Base-by-base conservation (phyloP, 148 eudicot genomes). In the Suaeda aralocaspica region DNA sequence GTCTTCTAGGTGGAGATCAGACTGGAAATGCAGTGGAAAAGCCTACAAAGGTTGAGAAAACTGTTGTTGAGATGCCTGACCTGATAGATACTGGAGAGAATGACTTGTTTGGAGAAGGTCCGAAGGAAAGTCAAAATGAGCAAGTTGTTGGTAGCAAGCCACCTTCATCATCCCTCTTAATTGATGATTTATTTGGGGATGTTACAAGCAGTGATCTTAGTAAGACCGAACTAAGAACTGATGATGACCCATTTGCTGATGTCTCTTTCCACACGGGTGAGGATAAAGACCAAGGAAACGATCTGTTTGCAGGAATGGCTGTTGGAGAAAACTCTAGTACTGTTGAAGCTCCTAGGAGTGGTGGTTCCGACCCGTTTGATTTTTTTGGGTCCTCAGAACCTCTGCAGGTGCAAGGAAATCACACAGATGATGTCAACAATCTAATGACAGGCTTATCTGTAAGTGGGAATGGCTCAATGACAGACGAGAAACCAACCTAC, bases 221-320 rank as follows among this genome's bases (percentile, higher is more conserved):
- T 66, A 67, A 80, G 45, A 77, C 77, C 67, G 86, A 73, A 72
- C 87, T 76, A 14, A 85, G 72, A 69, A 39, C 73, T 25, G 84
- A 86, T 34, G 91, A 93, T 79, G 98, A 93, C 45, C 96, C 96
- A 22, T 93, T 93, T 82, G 90, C 96, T 33, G 98, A 90, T 83
- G 96, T 93, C 44, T 88, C 96, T 29, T 93, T 93, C 65, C 91
- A 84, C 70, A 67, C 76, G 66, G 80, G 65, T 52, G 84, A 78
- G 16, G 72, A 80, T 22, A 87, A 80, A 69, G 89, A 80, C 57
- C 81, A 76, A 66, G 82, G 59, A 21, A 56, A 67, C 12, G 96
- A 93, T 77, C 78, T 90, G n/a, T 93, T 93, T 80, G 87, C 96
- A 13, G 98, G 90, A 26, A 77, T 83, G 88, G 74, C 73, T 65